Percentiles rank a stretch among this genome's conserved stretches.
Evolutionary conservation across 352 stramenopile genomes (phyloP).

Genomic region (Phytophthora kernoviae): DNA sequence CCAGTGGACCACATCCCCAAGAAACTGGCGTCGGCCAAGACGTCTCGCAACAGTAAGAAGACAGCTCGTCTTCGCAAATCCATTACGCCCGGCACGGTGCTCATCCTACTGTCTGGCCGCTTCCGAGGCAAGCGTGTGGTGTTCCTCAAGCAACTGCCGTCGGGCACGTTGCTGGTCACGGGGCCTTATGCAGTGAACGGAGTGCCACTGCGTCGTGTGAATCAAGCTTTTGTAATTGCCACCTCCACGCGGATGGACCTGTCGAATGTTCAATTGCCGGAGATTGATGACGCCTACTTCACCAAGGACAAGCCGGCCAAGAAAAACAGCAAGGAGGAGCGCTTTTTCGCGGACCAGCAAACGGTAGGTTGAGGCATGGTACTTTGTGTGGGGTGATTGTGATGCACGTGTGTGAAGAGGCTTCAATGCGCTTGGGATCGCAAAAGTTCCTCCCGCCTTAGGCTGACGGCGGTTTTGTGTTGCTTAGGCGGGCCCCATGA

Average conservation of each 20-base stretch:
- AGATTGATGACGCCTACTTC: constrained; percentile 96
- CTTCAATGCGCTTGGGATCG: constrained; percentile 72
- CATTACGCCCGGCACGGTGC: constrained; percentile 97
- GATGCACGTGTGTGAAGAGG: constrained; percentile 10
- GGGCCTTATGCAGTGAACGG: constrained; percentile 98
- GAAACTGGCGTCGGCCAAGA: constrained; percentile 76
- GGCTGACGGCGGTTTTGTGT: constrained; percentile 19
- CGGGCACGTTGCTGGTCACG: constrained; percentile 95
- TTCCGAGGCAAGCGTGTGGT: constrained; percentile 99
- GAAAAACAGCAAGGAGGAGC: constrained; percentile 84
- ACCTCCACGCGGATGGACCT: constrained; percentile 98
- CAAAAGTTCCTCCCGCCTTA: constrained; percentile 47
- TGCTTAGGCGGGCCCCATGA: constrained; percentile 54
- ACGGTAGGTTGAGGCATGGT: constrained; percentile 38
- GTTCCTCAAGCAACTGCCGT: constrained; percentile 97
- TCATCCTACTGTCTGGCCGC: constrained; percentile 97
- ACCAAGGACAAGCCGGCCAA: constrained; percentile 68
- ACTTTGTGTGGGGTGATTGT: constrained; percentile 18
- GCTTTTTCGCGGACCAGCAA: constrained; percentile 89
- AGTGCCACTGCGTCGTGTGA: constrained; percentile 96
- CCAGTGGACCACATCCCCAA: constrained; percentile 80
- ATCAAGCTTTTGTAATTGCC: constrained; percentile 98
- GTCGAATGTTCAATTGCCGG: constrained; percentile 86
- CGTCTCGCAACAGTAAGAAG: constrained; percentile 84
- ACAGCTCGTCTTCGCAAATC: constrained; percentile 94